Conservation (phyloP, 495 filamentous ascomycete genomes). For the Pyrenula aspistea region DNA sequence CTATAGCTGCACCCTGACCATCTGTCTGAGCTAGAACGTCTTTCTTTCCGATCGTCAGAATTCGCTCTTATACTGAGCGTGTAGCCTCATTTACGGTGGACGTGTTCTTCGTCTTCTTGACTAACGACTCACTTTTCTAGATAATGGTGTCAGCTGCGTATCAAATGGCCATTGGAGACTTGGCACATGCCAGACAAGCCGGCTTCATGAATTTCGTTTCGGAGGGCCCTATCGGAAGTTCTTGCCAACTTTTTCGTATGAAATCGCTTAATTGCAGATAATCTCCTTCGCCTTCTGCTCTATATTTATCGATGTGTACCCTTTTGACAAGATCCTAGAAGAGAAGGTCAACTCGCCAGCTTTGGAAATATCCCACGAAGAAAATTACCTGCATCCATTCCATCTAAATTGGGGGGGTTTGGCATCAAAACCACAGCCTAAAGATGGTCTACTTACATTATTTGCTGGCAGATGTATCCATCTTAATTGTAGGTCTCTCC, state of each 20-base stretch:
- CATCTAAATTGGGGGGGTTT: too few relatives aligned
- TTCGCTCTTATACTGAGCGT: neutral
- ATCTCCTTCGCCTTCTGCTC: neutral
- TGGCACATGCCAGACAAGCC: too few relatives aligned
- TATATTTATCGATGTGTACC: neutral
- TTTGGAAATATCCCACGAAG: too few relatives aligned
- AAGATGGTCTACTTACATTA: conserved; percentile 37
- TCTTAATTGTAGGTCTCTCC: conserved; percentile 25
- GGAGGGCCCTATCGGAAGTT: neutral
- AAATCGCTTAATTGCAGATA: neutral
- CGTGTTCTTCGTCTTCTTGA: neutral
- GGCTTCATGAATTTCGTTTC: neutral
- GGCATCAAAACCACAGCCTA: too few relatives aligned
- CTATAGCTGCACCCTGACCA: too few relatives aligned
- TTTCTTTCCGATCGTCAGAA: neutral
- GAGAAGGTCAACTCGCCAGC: too few relatives aligned
- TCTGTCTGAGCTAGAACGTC: neutral
- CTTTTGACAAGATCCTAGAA: neutral
- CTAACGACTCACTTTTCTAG: too few relatives aligned
- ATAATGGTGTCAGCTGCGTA: too few relatives aligned
- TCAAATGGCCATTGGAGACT: too few relatives aligned
- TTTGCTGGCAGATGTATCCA: conserved; percentile 64
- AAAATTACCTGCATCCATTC: too few relatives aligned
- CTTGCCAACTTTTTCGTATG: neutral
- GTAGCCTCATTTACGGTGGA: neutral